Evolutionary conservation across 805 yeast species (phyloP).

Genomic region (Wickerhamomyces subpelliculosus): DNA sequence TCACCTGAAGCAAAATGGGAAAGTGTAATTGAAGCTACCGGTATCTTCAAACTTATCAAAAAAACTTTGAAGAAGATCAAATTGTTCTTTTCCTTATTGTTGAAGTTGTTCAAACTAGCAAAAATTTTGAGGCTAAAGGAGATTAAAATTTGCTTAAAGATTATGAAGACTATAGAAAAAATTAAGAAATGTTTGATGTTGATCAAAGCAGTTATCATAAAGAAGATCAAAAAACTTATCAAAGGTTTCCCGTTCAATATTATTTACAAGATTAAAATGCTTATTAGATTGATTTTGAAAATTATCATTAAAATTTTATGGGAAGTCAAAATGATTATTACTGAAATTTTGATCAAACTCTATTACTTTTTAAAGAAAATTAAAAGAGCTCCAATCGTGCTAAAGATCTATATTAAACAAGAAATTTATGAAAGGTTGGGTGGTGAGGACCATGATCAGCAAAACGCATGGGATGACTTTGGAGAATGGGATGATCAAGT

Average conservation of each 20-base stretch:
- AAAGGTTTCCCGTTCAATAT: slow-evolving; percentile 14
- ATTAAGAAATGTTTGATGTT: slow-evolving; percentile 11
- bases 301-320: slow-evolving; percentile 13
- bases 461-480: slow-evolving; percentile 1
- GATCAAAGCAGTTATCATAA: slow-evolving; percentile 10
- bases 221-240: slow-evolving; percentile 9
- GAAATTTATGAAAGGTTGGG: slow-evolving; percentile 10
- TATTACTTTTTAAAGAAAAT: not conserved
- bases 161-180: slow-evolving; percentile 16
- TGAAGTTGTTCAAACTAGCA: slow-evolving; percentile 16
- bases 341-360: slow-evolving; percentile 11
- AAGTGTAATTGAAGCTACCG: not conserved
- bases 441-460: not conserved
- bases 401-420: slow-evolving; percentile 12
- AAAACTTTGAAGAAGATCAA: slow-evolving; percentile 6
- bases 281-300: slow-evolving; percentile 11
- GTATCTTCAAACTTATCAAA: slow-evolving; percentile 11
- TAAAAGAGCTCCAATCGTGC: slow-evolving; percentile 11
- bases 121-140: slow-evolving; percentile 9
- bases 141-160: slow-evolving; percentile 10
- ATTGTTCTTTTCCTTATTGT: slow-evolving; percentile 7
- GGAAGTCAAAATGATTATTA: slow-evolving; percentile 5
- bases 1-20: not conserved
- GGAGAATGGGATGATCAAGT: not conserved
- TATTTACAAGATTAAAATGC: slow-evolving; percentile 12